Conservation (phyloP, 768 basidiomycete species). For the Udeniomyces megalosporus region DNA sequence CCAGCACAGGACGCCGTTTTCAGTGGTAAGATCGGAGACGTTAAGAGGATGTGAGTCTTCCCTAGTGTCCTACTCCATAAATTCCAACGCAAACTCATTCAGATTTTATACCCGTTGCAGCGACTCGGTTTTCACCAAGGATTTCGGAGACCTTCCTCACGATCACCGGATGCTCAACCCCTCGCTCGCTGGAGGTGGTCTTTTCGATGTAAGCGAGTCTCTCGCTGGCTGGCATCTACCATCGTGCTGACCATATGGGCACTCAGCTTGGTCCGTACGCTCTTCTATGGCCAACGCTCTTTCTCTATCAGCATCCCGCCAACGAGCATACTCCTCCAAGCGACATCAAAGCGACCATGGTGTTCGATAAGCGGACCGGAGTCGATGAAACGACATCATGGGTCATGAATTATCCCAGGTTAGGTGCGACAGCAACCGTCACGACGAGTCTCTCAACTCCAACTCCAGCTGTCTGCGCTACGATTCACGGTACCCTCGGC, state of each 20-base stretch:
- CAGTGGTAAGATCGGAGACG: background rate
- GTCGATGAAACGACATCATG: background rate
- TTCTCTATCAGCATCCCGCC: conserved; percentile 24
- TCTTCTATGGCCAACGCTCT: conserved; percentile 18
- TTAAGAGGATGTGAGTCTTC: conserved; percentile 5
- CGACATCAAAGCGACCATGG: conserved; percentile 14
- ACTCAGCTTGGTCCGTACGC: conserved; percentile 23
- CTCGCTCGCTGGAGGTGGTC: conserved; percentile 26
- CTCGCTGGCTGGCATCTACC: no score
- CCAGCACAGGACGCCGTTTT: conserved; percentile 5
- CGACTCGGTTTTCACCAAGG: conserved; percentile 7
- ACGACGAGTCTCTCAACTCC: conserved; percentile 4
- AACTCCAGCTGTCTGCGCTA: background rate
- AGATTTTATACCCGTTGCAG: no score
- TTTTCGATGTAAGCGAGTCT: no score
- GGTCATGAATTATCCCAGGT: background rate
- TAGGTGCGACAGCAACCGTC: conserved; percentile 1
- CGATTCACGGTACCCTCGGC: conserved; percentile 6
- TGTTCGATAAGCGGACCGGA: background rate
- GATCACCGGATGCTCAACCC: conserved; percentile 25
- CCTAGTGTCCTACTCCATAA: no score
- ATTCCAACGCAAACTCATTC: no score
- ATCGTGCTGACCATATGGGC: no score
- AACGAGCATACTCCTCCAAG: conserved; percentile 20
- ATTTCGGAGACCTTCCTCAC: conserved; percentile 17